Evolutionary conservation across 2,329 filamentous ascomycete species (phyloP).

Genomic region (Penicillium psychrosexuale): DNA sequence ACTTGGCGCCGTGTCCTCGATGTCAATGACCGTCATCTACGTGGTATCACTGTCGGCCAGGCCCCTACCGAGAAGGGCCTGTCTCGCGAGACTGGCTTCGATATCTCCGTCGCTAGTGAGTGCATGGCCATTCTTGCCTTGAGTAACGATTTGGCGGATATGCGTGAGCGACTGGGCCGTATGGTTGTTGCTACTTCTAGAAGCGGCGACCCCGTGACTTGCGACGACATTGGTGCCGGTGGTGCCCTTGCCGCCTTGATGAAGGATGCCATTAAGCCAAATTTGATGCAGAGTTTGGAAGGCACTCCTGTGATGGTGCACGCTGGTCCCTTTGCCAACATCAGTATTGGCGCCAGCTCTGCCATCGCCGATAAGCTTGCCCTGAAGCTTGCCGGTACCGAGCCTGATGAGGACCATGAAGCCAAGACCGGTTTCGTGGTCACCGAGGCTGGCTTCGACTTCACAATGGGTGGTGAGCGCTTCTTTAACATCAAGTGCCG

Average conservation of each 20-base stretch:
- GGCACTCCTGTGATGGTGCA: conserved; percentile 97
- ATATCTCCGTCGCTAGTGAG: conserved; percentile 96
- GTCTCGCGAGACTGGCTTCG: conserved; percentile 85
- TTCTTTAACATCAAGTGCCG: conserved; percentile 99
- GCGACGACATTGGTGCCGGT: conserved; percentile 89
- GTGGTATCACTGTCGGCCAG: conserved; percentile 82
- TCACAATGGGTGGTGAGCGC: conserved; percentile 98
- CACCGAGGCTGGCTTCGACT: conserved; percentile 97
- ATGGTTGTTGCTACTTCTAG: conserved; percentile 93
- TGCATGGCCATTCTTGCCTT: conserved; percentile 98
- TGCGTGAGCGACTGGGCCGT: conserved; percentile 87
- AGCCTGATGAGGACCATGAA: conserved; percentile 80
- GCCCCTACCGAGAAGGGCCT: conserved; percentile 88
- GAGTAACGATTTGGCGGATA: conserved; percentile 79
- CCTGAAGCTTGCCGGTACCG: conserved; percentile 90
- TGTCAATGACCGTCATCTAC: conserved; percentile 92
- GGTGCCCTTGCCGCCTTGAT: conserved; percentile 92
- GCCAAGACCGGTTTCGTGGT: conserved; percentile 88
- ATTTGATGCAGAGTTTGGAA: conserved; percentile 96
- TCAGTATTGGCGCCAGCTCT: conserved; percentile 94
- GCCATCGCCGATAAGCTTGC: conserved; percentile 94
- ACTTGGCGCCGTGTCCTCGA: conserved; percentile 96
- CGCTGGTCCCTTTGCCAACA: conserved; percentile 96
- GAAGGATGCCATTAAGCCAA: conserved; percentile 98
- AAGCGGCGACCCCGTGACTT: conserved; percentile 85